Conservation (phyloP, 768 basidiomycete species). For the Mycena olivaceomarginata region DNA sequence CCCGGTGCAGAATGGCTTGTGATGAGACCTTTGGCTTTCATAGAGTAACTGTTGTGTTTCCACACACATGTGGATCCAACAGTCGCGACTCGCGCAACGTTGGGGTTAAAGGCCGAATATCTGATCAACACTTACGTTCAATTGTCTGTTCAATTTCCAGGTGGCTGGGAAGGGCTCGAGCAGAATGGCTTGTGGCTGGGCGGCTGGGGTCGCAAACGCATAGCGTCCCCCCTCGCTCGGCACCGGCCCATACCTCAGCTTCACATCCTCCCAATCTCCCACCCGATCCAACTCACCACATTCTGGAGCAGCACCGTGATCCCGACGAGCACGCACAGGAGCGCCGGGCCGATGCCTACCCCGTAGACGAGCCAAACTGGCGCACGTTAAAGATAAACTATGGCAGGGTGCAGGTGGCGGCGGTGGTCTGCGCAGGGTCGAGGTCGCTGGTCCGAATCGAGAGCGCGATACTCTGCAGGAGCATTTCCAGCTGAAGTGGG, state of each 20-base stretch:
- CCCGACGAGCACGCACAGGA: constrained; percentile 26
- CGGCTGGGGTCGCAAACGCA: background rate
- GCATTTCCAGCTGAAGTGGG: background rate
- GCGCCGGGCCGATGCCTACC: constrained; percentile 16
- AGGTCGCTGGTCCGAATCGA: constrained; percentile 25
- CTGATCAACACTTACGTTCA: too few species aligned
- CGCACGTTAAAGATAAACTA: constrained; percentile 17
- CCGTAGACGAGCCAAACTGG: constrained; percentile 33
- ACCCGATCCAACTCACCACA: constrained; percentile 11
- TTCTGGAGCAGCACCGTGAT: constrained; percentile 5
- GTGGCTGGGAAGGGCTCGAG: too few species aligned
- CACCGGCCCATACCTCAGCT: background rate
- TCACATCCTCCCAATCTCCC: background rate
- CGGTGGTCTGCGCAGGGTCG: constrained; percentile 15
- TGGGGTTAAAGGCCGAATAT: too few species aligned
- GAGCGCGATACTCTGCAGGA: constrained; percentile 30
- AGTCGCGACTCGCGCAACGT: too few species aligned
- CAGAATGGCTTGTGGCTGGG: too few species aligned
- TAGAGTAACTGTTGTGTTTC: too few species aligned
- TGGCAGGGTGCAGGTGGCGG: constrained; percentile 3
- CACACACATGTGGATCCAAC: too few species aligned
- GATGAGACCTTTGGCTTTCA: too few species aligned
- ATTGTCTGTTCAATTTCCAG: too few species aligned
- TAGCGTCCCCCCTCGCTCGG: background rate
- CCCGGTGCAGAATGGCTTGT: too few species aligned